Percentiles rank a stretch among this genome's conserved stretches.
Evolutionary conservation across 495 filamentous ascomycete species (phyloP).

Genomic region (Lophiostoma macrostomum): DNA sequence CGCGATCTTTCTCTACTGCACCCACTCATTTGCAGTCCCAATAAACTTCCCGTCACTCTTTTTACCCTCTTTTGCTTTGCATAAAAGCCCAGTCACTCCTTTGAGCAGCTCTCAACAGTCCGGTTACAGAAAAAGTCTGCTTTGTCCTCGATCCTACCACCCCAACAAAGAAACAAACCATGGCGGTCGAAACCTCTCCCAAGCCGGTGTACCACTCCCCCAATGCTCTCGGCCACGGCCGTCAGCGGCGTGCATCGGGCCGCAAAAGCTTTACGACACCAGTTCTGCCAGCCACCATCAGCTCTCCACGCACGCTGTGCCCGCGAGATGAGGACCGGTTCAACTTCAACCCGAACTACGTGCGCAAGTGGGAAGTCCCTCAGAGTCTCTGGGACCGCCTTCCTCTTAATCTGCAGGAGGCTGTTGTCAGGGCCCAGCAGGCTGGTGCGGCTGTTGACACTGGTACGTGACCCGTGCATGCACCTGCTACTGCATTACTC

Average conservation of each 20-base stretch:
- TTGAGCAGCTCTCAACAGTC: too few species aligned
- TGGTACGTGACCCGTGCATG: constrained; percentile 1
- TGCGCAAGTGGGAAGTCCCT: constrained; percentile 30
- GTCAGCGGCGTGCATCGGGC: constrained; percentile 2
- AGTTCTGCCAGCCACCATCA: constrained; percentile 4
- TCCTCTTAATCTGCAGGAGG: constrained; percentile 17
- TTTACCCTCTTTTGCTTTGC: neutral
- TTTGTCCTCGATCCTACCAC: neutral
- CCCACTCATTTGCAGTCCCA: neutral
- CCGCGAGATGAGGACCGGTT: constrained; percentile 36
- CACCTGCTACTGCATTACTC: neutral
- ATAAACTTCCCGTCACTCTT: neutral
- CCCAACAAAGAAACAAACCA: neutral
- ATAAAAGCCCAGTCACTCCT: too few species aligned
- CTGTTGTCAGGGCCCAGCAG: constrained; percentile 28
- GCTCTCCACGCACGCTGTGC: constrained; percentile 27
- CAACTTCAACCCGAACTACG: constrained; percentile 35
- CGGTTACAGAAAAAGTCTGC: too few species aligned
- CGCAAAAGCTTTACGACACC: constrained; percentile 1
- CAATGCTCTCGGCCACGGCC: neutral
- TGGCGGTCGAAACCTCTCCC: constrained; percentile 8
- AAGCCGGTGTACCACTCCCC: constrained; percentile 8
- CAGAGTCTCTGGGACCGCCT: constrained; percentile 28
- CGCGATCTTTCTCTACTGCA: neutral
- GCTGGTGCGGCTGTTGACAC: constrained; percentile 37